These are phyloP conservation scores for Colletotrichum theobromicola DNA, from an alignment of 2,329 filamentous ascomycete species.

Conservation along the genomic window DNA sequence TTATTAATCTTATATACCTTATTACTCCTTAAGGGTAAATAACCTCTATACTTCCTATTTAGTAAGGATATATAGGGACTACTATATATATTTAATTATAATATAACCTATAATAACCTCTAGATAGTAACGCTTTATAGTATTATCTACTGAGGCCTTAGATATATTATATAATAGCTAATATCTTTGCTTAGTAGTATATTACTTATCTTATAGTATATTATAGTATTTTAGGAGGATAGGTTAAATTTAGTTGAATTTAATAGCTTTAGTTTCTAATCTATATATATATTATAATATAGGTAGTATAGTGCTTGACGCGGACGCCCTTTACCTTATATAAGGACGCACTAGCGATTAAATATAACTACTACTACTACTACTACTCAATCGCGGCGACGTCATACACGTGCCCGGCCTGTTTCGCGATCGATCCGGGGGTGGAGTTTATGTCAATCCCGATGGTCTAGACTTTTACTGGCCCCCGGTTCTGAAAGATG, in stretches of 20 bases:
- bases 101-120: neutral
- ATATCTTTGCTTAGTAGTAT: neutral
- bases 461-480: neutral
- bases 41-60: too few species aligned
- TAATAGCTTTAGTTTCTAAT: neutral
- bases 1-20: too few species aligned
- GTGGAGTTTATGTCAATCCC: neutral
- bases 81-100: neutral
- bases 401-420: neutral
- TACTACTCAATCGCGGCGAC: too few species aligned
- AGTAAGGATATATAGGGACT: too few species aligned
- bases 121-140: too few species aligned
- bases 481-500: neutral
- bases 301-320: too few species aligned
- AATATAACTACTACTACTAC: too few species aligned
- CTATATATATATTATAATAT: neutral
- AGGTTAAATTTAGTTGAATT: neutral
- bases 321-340: too few species aligned
- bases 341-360: too few species aligned
- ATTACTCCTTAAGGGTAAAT: too few species aligned
- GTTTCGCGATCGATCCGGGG: neutral
- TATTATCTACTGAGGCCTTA: too few species aligned
- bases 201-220: neutral
- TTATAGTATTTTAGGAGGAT: neutral
- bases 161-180: neutral